Conservation (phyloP, 441 rosid species). For the Macaranga tanarius region DNA sequence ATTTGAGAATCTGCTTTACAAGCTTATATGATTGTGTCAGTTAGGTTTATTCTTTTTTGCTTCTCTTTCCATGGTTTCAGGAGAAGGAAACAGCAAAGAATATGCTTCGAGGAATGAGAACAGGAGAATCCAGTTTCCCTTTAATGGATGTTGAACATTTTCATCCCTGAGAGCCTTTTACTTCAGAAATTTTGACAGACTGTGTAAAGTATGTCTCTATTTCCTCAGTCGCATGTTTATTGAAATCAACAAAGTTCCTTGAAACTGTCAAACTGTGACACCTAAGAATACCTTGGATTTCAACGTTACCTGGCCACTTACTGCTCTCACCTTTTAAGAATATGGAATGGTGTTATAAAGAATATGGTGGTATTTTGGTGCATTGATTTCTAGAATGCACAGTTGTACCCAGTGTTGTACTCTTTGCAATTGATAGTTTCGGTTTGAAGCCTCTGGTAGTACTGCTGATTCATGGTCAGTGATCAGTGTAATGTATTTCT, state of each 20-base stretch:
- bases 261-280: neutral
- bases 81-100: slow-evolving; percentile 89
- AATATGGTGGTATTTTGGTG: neutral
- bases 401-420: neutral
- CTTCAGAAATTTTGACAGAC: slow-evolving; percentile 4
- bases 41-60: slow-evolving; percentile 3
- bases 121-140: slow-evolving; percentile 54
- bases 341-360: neutral
- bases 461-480: neutral
- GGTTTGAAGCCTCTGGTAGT: neutral
- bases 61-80: slow-evolving; percentile 40
- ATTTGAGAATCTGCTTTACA: neutral
- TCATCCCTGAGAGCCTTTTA: slow-evolving; percentile 46
- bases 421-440: too few relatives aligned
- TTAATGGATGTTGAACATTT: slow-evolving; percentile 74
- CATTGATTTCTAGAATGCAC: neutral
- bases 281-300: slow-evolving; percentile 8
- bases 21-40: neutral
- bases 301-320: neutral
- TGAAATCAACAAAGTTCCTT: slow-evolving; percentile 8
- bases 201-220: neutral
- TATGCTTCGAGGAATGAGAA: slow-evolving; percentile 71
- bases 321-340: neutral
- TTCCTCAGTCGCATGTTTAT: slow-evolving; percentile 9
- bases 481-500: neutral